Evolutionary conservation across 2,329 filamentous ascomycete genomes (phyloP), one percentile per base, ranked within the genome.

Genomic region (Phaeosphaeria sp.): DNA sequence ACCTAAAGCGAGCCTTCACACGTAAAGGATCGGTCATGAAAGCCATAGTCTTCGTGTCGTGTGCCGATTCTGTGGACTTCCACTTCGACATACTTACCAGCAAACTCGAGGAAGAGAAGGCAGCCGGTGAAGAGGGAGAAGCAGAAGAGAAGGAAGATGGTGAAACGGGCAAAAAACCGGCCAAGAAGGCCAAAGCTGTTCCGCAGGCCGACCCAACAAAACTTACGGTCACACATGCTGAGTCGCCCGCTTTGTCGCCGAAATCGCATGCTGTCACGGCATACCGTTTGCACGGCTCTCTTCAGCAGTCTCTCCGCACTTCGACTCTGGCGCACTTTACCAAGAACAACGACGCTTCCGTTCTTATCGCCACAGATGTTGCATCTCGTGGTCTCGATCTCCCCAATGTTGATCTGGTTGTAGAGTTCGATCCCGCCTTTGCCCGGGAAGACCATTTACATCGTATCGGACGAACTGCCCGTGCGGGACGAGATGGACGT

Each of bases 381-480:
- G 92, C 95, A 13, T 95, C 95, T 20, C 92, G 95, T 73, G 95
- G 95, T 80, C 88, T 99, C 43, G 95, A 99, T 82, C 87, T 99
- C 17, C 94, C 94, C 0, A 94, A 95, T 50, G 92, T 99, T 51
- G 95, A 99, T 75, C 84, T 97, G 20, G 93, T 99, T 49, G 86
- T 99, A 55, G 95, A 99, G 76, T 98, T 97, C 74, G 95, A 99
- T 73, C 93, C 95, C 0, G 92, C 95, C 2, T 98, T 98, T 78
- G 92, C 91, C 73, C 89, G 92, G 22, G 91, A 93, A 59, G 95
- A 99, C 76, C 95, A 99, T 76, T 85, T 97, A 7, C 95, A 99
- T 79, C 90, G 95, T 55, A 92, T 98, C 54, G 95, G 95, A 53
- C 91, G 95, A 76, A 99, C 95, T 11, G 95, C 95, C 3, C 91